Evolutionary conservation across 495 filamentous ascomycete genomes (phyloP), one percentile per base, ranked within the genome.

Genomic region (Hyaloscypha hepaticicola): DNA sequence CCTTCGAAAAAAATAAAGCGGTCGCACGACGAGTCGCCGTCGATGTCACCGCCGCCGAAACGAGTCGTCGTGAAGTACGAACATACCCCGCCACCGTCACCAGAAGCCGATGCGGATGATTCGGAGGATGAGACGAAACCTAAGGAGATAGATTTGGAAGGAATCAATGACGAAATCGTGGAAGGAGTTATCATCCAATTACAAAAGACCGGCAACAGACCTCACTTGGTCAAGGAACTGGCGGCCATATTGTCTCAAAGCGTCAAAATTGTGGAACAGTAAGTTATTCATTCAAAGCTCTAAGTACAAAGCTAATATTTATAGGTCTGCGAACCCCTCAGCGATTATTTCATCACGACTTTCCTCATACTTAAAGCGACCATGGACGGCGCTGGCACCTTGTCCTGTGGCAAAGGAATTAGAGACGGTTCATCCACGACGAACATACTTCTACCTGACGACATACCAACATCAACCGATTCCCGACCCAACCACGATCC

Each of bases 371-470:
- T 83, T 97, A 69, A 93, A 93, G 79, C 90, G 95, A 64, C 76
- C 90, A 26, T 97, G 93, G 93, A 88, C 88, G 1, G 87, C 90
- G 24, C 77, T 88, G 24, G 79, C 90, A 49, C 92, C 90, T 4
- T 98, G 95, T 74, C 93, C 96, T 5, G 74, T 98, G 53, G 90
- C 88, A 45, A 99, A 98, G 77, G 92, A 96, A 77, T 86, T 97
- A 61, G 89, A 96, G 72, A 86, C 90, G 29, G 88, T 94, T 41
- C 94, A 98, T 72, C 95, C 95, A 26, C 90, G 92, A 71, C 91
- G 95, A 77, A 92, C 96, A 59, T 99, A 96, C 77, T 99, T 93
- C 75, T 97, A 91, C 77, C 85, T 99, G 56, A 95, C 92, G 41
- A 96, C 90, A 8, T 86, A 79, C 66, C 87, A 90, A 55, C 90